phyloP scores from a whole-genome alignment of 2,329 filamentous ascomycete genomes.

The Boeremia lycopersici region DNA sequence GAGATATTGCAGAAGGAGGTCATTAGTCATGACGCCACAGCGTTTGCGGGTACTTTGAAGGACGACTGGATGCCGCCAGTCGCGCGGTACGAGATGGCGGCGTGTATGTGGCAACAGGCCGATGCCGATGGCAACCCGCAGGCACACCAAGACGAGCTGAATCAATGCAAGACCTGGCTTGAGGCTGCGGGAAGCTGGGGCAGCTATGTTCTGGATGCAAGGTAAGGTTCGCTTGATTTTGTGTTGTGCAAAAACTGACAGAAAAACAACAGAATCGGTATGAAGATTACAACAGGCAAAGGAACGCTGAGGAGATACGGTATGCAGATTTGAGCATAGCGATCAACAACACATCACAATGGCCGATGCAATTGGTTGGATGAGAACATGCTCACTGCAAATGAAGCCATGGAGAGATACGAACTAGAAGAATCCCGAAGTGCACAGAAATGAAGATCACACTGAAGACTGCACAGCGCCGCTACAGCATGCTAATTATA shows the following conservation, averaged over 20 bases:
- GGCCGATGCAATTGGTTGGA: no score
- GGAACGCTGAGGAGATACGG: constrained; percentile 61
- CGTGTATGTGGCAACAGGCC: constrained; percentile 75
- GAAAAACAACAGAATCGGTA: constrained; percentile 58
- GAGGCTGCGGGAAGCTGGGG: constrained; percentile 74
- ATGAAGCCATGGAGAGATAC: no score
- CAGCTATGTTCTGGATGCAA: constrained; percentile 72
- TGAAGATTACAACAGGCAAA: constrained; percentile 73
- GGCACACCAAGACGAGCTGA: constrained; percentile 54
- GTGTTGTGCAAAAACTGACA: neutral
- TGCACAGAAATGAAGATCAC: no score
- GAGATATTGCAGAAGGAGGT: constrained; percentile 66
- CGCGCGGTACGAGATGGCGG: constrained; percentile 85
- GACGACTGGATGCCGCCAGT: constrained; percentile 76
- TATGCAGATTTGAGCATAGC: constrained; percentile 12
- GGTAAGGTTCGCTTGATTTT: constrained; percentile 44
- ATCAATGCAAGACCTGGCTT: constrained; percentile 68
- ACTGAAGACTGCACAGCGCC: no score
- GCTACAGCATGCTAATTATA: no score
- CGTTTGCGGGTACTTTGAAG: constrained; percentile 64
- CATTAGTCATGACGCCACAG: constrained; percentile 60
- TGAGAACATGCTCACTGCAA: no score
- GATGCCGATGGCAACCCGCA: constrained; percentile 46
- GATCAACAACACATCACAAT: no score
- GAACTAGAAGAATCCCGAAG: no score